Base-by-base conservation (phyloP, 768 basidiomycete genomes). In the Suillus paluster region DNA sequence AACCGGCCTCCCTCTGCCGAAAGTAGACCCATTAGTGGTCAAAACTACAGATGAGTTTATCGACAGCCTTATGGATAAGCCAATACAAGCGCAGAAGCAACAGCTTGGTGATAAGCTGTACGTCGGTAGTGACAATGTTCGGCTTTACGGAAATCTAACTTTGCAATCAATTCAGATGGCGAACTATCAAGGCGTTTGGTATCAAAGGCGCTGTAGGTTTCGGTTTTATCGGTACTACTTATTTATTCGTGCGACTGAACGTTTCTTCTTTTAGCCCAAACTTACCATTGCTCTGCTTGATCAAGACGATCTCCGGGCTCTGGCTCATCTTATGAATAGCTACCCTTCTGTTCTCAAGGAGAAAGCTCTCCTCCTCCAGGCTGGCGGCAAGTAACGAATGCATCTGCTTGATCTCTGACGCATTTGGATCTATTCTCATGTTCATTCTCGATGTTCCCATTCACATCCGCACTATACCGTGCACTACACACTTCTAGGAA, bases 241-340 rank as follows among this genome's bases (percentile, higher is more conserved):
- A 50, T 23, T 30, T 21, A 17, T 57, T 56, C 12, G 17, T 57
- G 55, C 15, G 17, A 61, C 19, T 41, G 11, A 39, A 36, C 58
- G 23, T 27, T 60, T 39, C 65, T 63, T 52, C 57, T 65, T 39
- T 17, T 67, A 92, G 87, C 91, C 93, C 55, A 95, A 95, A 72
- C 78, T 94, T 64, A 95, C 94, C 1, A 92, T 97, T 67, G 78
- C 84, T 5, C 82, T 95, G 10, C 78, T 97, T 63, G 93, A 96
- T 69, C 83, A 89, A 67, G 95, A 95, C 62, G 94, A 97, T 69
- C 82, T 96, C 25, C 85, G 90, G 46, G 81, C 92, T 5, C 83
- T 96, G 52, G 90, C 92, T 7, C 92, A 94, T 72, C 82, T 96
- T 46, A 88, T 93, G 88, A 91, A 94, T 73, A 91, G 91, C 71